Base-by-base conservation (phyloP, 2,329 filamentous ascomycete species). In the Nemania serpens region DNA sequence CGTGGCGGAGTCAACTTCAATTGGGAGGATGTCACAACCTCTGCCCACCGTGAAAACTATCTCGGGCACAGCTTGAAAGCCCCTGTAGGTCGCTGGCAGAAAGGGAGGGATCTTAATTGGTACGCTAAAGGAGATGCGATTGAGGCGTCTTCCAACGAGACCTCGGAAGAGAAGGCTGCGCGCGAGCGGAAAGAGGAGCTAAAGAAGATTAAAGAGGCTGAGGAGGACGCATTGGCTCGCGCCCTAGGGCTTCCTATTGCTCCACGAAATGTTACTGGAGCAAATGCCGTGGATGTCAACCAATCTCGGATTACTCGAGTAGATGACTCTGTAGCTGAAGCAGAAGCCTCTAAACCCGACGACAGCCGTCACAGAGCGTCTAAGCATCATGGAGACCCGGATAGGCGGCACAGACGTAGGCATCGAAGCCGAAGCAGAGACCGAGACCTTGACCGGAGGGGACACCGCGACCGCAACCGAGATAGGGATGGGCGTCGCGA, bases 1-100 rank as follows among this genome's bases (percentile, higher is more conserved):
- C 89, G 95, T 68, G 95, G 95, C 72, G 95, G 95, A 73, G 90
- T 90, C 76, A 93, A 97, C 76, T 99, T 99, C 81, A 93, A 89
- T 78, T 98, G 95, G 95, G 91, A 94, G 67, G 93, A 97, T 69
- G 94, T 99, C 73, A 89, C 94, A 74, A 87, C 82, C 66, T 96
- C 93, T 51, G 80, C 84, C 20, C 93, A 97, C 72, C 93, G 95
- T 75, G 93, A 99, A 76, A 97, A 88, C 71, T 89, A 87, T 75
- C 89, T 97, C 7, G 93, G 93, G 54, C 93, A 97, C 79, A 95
- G 91, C 61, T 78, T 97, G 60, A 97, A 94, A 82, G 93, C 93
- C 0, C 91, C 93, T 0, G 93, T 97, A 3, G 93, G 93, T 7
- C 89, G 93, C 67, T 97, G 93, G 93, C 91, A 95, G 71, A 88